phyloP scores from a whole-genome alignment of 306 rosid genomes.

The Arachis hypogaea region DNA sequence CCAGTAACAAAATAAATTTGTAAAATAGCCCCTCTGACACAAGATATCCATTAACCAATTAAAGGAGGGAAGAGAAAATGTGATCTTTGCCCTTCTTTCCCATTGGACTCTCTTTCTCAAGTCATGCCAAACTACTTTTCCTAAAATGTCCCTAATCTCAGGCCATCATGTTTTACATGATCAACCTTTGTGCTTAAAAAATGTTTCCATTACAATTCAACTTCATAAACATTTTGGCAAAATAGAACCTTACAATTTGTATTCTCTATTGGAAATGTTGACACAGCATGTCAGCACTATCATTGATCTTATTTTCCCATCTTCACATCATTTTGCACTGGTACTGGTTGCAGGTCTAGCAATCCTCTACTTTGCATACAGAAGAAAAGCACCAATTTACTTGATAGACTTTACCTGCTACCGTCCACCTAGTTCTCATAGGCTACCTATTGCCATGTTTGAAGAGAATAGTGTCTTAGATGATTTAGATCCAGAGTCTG shows the following conservation, averaged over 20 bases:
- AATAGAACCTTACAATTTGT: slow-evolving; percentile 30
- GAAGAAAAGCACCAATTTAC: slow-evolving; percentile 46
- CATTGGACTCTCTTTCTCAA: slow-evolving; percentile 31
- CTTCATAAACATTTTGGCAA: not conserved
- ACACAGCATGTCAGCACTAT: slow-evolving; percentile 16
- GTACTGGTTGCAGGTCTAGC: slow-evolving; percentile 30
- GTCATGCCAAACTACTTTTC: slow-evolving; percentile 33
- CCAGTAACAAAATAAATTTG: too few relatives aligned
- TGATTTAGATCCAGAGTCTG: slow-evolving; percentile 45
- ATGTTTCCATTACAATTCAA: slow-evolving; percentile 24
- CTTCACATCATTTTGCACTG: slow-evolving; percentile 25
- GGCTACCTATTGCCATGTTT: slow-evolving; percentile 52
- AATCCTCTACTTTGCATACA: slow-evolving; percentile 42
- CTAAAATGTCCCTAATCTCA: slow-evolving; percentile 30
- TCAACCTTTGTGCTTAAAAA: slow-evolving; percentile 15
- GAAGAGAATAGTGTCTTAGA: slow-evolving; percentile 45
- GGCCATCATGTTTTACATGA: slow-evolving; percentile 21
- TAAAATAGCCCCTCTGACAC: too few relatives aligned
- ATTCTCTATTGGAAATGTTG: slow-evolving; percentile 32
- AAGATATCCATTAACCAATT: too few relatives aligned
- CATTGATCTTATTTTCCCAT: slow-evolving; percentile 17
- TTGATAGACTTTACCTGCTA: slow-evolving; percentile 51
- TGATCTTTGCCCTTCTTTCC: not conserved
- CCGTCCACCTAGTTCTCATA: slow-evolving; percentile 46
- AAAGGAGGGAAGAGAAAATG: too few relatives aligned